Base-by-base conservation (phyloP, 1,139 yeast species). In the Candida tropicalis region DNA sequence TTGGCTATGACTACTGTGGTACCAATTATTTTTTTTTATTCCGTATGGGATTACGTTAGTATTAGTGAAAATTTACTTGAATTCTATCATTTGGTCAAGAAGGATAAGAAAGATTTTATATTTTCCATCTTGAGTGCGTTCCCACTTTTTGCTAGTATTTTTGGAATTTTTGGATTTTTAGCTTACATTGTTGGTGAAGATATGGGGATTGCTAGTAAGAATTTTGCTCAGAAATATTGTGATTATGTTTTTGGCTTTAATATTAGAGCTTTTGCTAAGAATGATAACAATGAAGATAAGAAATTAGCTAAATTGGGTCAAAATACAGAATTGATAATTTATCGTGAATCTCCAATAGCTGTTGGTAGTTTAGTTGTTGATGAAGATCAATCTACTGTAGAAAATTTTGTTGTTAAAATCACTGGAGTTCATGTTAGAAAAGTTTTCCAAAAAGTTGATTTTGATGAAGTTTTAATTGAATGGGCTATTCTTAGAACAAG, bases 311-410 rank as follows among this genome's bases (percentile, higher is more conserved):
- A 50, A 12, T 48, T 59, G 22, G 75, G 76, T 20, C 63, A 72
- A 12, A 76, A 83, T 52, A 68, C 88, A 2, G 78, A 75, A 44
- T 54, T 83, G 36, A 70, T 84, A 16, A 58, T 77, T 11, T 85
- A 84, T 62, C 76, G 90, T 56, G 79, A 76, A 20, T 70, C 83
- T 2, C 90, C 93, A 17, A 82, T 86, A 56, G 89, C 89, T 1
- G 65, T 82, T 34, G 65, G 77, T 17, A 65, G 83, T 3, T 58
- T 74, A 41, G 60, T 56, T 23, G 72, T 74, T 2, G 62, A 70
- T 42, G 65, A 62, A n/a, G 65, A 66, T 18, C 56, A 59, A 38
- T 64, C 72, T 2, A 60, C 65, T 9, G 70, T 65, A 29, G 64
- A 72, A 17, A 56, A 59, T 26, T 71, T 76, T 45, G 64, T 68